A percentile compares a stretch with the other conserved stretches of the same genome.
Conservation (phyloP, 1,284 basidiomycete genomes). For the Cryptococcus sp. region DNA sequence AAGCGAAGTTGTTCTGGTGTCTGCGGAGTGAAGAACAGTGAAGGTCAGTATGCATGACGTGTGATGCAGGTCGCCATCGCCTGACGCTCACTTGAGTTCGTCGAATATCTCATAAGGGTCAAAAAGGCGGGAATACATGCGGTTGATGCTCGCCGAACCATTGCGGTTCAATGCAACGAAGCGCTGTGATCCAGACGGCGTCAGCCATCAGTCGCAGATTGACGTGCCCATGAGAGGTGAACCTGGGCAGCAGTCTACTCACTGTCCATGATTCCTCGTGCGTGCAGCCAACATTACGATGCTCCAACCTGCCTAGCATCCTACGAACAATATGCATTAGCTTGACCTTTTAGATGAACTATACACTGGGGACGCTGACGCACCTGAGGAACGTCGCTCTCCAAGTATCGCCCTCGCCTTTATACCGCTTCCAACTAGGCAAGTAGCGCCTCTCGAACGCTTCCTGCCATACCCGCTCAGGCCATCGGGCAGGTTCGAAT, state of each 20-base stretch:
- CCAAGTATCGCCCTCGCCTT: constrained; percentile 42
- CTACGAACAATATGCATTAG: constrained; percentile 16
- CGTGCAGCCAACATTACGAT: constrained; percentile 42
- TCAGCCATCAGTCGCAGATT: neutral
- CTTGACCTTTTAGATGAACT: neutral
- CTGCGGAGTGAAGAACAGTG: constrained; percentile 12
- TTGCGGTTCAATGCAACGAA: constrained; percentile 49
- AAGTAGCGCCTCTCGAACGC: constrained; percentile 45
- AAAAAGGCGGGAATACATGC: constrained; percentile 47
- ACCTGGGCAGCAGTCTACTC: constrained; percentile 8
- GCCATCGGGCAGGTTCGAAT: constrained; percentile 38
- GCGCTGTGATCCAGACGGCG: constrained; percentile 25
- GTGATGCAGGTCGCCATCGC: neutral
- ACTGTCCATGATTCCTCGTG: constrained; percentile 51
- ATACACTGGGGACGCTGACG: constrained; percentile 3
- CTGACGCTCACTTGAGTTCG: constrained; percentile 38
- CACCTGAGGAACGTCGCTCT: constrained; percentile 40
- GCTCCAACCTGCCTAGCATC: constrained; percentile 38
- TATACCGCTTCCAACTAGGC: constrained; percentile 44
- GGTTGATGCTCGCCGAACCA: constrained; percentile 44
- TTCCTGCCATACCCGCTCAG: constrained; percentile 41
- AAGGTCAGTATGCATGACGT: neutral
- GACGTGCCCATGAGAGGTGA: neutral
- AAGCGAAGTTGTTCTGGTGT: constrained; percentile 42
- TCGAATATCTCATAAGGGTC: constrained; percentile 48